These are phyloP conservation scores for Penicillium riverlandense DNA, from an alignment of 495 filamentous ascomycete genomes.

Conservation along the genomic window DNA sequence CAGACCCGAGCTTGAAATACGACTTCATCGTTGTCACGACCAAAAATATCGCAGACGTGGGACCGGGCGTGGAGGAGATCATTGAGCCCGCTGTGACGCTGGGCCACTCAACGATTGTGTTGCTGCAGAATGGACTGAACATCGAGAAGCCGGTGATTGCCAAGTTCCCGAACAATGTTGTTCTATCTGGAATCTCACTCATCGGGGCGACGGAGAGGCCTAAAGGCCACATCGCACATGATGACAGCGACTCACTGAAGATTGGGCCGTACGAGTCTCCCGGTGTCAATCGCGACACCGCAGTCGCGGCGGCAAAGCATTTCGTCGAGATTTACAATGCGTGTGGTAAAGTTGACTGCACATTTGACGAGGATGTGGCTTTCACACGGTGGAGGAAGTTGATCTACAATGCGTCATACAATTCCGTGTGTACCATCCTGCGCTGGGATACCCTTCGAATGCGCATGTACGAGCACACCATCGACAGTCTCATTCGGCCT, in stretches of 20 bases:
- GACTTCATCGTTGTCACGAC: constrained; percentile 48
- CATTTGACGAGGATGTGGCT: constrained; percentile 25
- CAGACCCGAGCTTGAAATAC: constrained; percentile 1
- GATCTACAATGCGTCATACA: constrained; percentile 12
- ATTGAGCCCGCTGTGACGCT: constrained; percentile 45
- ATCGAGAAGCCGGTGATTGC: constrained; percentile 50
- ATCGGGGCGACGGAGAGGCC: constrained; percentile 40
- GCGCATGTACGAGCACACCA: neutral
- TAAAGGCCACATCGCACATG: constrained; percentile 39
- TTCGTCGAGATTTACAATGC: constrained; percentile 35
- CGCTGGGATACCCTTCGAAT: constrained; percentile 9
- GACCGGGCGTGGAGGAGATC: constrained; percentile 24
- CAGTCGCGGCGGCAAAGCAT: constrained; percentile 19
- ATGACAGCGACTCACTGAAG: constrained; percentile 28
- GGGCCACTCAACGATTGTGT: constrained; percentile 42
- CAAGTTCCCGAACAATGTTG: constrained; percentile 42
- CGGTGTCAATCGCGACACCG: neutral
- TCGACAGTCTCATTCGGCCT: constrained; percentile 8
- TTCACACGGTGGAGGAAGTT: constrained; percentile 38
- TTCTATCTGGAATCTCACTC: constrained; percentile 47
- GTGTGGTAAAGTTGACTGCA: constrained; percentile 16
- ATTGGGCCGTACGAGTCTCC: constrained; percentile 41
- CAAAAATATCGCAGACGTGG: constrained; percentile 38
- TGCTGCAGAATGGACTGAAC: constrained; percentile 58
- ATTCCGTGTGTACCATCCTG: constrained; percentile 5